Evolutionary conservation across 2,329 filamentous ascomycete genomes (phyloP).

Genomic region (Cladobotryum protrusum): DNA sequence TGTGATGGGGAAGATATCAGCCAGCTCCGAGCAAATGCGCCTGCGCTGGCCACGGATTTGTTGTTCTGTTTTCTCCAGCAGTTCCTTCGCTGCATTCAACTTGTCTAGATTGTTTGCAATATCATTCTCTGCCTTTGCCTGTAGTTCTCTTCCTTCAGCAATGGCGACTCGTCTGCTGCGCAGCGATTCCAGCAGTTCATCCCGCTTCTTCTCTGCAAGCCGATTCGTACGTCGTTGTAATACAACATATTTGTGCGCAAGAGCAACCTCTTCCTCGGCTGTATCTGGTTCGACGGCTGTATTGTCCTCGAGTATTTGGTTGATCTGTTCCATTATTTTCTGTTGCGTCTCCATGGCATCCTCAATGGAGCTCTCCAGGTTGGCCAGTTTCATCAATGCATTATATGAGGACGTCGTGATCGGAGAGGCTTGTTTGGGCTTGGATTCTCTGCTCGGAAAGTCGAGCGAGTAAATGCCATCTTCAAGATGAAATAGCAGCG

Average conservation of each 20-base stretch:
- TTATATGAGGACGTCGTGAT: constrained; percentile 74
- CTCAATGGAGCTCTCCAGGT: constrained; percentile 83
- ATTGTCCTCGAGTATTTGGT: constrained; percentile 42
- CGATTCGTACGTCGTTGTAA: constrained; percentile 62
- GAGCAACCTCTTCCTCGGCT: constrained; percentile 42
- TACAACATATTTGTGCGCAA: constrained; percentile 50
- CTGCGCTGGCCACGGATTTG: constrained; percentile 79
- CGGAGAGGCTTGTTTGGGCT: constrained; percentile 46
- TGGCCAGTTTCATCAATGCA: constrained; percentile 79
- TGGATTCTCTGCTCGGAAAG: constrained; percentile 46
- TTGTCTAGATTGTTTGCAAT: constrained; percentile 56
- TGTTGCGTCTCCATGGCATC: constrained; percentile 77
- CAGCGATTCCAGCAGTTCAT: constrained; percentile 64
- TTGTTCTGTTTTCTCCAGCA: constrained; percentile 52
- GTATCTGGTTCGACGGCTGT: constrained; percentile 38
- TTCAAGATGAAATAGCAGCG: constrained; percentile 74
- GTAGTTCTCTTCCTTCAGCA: constrained; percentile 50
- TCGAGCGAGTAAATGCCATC: constrained; percentile 85
- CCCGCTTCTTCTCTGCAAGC: constrained; percentile 53
- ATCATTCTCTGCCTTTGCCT: constrained; percentile 53
- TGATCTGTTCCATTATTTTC: constrained; percentile 72
- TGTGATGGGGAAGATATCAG: constrained; percentile 73
- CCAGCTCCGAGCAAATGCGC: constrained; percentile 78
- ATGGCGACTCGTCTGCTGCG: constrained; percentile 62
- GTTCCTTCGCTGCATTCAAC: constrained; percentile 48